phyloP scores from a whole-genome alignment of 1,284 basidiomycete genomes.

The Exobasidium rhododendri region DNA sequence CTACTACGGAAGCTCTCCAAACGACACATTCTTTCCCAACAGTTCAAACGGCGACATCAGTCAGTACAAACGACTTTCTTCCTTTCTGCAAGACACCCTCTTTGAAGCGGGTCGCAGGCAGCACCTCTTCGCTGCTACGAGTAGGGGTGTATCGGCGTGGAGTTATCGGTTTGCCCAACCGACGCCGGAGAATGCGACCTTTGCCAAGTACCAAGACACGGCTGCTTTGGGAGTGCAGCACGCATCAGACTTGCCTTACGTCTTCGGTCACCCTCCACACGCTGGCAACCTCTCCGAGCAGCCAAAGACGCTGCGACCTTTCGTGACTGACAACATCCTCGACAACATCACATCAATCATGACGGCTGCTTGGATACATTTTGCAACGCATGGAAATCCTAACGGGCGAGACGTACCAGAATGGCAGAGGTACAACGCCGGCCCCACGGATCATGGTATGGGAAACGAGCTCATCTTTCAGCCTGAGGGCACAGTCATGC shows the following conservation, averaged over 20 bases:
- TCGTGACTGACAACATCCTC: too few species aligned
- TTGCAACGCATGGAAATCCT: not conserved
- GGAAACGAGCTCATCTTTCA: too few species aligned
- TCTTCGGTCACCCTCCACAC: not conserved
- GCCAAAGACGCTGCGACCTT: too few species aligned
- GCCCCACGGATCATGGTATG: too few species aligned
- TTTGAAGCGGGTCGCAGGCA: constrained; percentile 3
- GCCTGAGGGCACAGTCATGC: too few species aligned
- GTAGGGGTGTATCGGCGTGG: not conserved
- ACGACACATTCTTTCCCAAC: not conserved
- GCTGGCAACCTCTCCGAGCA: not conserved
- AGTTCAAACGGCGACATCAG: too few species aligned
- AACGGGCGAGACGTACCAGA: constrained; percentile 6
- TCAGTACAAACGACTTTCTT: constrained; percentile 1
- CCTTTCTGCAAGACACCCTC: not conserved
- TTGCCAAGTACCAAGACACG: too few species aligned
- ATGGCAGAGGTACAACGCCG: constrained; percentile 6
- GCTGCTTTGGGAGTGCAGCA: constrained; percentile 7
- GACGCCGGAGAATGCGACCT: not conserved
- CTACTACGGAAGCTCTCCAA: not conserved
- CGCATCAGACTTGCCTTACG: not conserved
- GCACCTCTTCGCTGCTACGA: not conserved
- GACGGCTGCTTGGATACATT: constrained; percentile 10
- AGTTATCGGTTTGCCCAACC: constrained; percentile 4
- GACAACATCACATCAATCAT: not conserved